Percentiles rank a stretch among this genome's conserved stretches.
phyloP scores from a whole-genome alignment of 2,329 filamentous ascomycete species.

The Tolypocladium amazonense region DNA sequence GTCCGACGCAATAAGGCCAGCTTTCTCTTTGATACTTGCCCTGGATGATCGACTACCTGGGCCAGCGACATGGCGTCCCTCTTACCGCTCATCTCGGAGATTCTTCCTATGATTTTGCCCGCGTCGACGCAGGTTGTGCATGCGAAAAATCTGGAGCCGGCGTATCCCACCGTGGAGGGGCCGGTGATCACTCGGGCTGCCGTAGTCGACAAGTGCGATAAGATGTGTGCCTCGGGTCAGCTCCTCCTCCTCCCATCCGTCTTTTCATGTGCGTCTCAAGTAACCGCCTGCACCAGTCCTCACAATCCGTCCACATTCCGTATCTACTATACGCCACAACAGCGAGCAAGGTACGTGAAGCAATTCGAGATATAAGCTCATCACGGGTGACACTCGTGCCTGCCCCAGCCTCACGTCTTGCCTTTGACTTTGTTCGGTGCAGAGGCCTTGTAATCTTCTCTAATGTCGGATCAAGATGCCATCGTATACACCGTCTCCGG shows the following conservation, averaged over 20 bases:
- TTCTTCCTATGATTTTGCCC: conserved; percentile 49
- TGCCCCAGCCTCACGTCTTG: background rate
- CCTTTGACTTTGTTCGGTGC: background rate
- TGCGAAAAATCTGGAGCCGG: conserved; percentile 34
- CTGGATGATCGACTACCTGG: background rate
- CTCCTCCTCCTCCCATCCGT: background rate
- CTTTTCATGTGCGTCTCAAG: conserved; percentile 4
- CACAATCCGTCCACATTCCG: conserved; percentile 50
- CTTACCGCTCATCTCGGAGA: conserved; percentile 44
- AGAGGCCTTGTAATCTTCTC: background rate
- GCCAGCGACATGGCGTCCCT: conserved; percentile 32
- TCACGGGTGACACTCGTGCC: background rate
- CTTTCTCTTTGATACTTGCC: background rate
- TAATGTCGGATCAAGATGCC: conserved; percentile 37
- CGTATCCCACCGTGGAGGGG: conserved; percentile 18
- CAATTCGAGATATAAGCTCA: background rate
- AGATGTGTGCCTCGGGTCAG: conserved; percentile 56
- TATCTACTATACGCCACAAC: conserved; percentile 57
- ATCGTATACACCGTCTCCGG: conserved; percentile 58
- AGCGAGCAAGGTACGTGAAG: conserved; percentile 48
- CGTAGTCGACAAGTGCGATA: conserved; percentile 52
- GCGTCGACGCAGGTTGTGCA: conserved; percentile 44
- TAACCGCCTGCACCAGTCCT: conserved; percentile 35
- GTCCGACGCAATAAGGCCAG: background rate
- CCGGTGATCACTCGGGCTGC: conserved; percentile 33